Evolutionary conservation across 495 filamentous ascomycete genomes (phyloP), one percentile per base, ranked within the genome.

Genomic region (Tuber microsphaerosporum): DNA sequence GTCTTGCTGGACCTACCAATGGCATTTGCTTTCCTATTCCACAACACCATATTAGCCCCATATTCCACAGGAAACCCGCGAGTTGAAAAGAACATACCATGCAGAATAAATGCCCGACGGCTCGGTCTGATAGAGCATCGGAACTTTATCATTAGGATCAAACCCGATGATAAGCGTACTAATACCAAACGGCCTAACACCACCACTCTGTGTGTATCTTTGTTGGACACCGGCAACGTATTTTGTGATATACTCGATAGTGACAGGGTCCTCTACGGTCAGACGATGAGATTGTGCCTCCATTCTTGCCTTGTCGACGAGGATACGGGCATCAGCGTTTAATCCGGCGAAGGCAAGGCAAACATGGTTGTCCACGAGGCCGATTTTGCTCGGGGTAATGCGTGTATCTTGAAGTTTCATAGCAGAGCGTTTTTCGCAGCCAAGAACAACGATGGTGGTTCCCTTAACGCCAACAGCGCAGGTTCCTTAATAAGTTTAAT

Each of bases 361-460:
- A 73, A 95, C 94, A 85, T 99, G 95, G 79, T 90, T 92, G 85
- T 99, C 95, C 81, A 99, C 88, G 72, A 96, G 88, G 68, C 93
- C 92, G 84, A 99, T 97, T 88, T 99, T 99, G 73, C 94, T 97
- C 41, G 95, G 95, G 42, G 95, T 99, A 86, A 99, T 99, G 79
- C 95, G 92, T 70, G 95, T 98, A 86, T 99, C 95, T 89, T 99
- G 95, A 34, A 99, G 90, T 85, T 99, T 99, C 91, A 99, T 97
- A 17, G 95, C 96, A 17, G 95, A 97, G 74, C 94, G 90, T 87
- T 99, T 99, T 86, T 99, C 95, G 87, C 95, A 99, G 74, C 95
- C 95, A 41, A 99, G 87, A 16, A 99, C 95, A 16, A 97, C 95
- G 78, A 97, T 92, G 83, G 94, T 91, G 78, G 89, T 88, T 83